Conservation (phyloP, 75 land plant species). For the Picea glauca region DNA sequence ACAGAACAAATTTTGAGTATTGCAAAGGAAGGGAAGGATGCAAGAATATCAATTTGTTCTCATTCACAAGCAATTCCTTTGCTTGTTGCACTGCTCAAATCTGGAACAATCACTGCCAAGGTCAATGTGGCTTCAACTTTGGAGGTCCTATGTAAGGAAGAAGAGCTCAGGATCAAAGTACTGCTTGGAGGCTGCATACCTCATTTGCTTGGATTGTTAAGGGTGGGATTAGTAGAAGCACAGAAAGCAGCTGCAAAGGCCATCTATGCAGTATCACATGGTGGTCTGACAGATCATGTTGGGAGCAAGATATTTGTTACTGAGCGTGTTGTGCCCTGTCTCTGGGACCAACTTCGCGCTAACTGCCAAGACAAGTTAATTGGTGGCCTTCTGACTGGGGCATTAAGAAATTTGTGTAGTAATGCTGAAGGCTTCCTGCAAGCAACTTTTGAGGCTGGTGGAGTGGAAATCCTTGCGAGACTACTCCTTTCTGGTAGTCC, state of each 20-base stretch:
- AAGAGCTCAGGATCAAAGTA: slow-evolving; percentile 45
- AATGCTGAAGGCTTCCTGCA: slow-evolving; percentile 48
- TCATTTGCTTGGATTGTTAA: slow-evolving; percentile 35
- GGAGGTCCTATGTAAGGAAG: slow-evolving; percentile 38
- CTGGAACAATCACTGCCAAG: slow-evolving; percentile 40
- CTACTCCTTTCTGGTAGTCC: slow-evolving; percentile 22
- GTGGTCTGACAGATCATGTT: slow-evolving; percentile 49
- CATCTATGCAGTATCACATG: slow-evolving; percentile 37
- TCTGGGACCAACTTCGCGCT: slow-evolving; percentile 43
- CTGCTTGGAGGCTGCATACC: slow-evolving; percentile 51
- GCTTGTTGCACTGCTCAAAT: slow-evolving; percentile 37
- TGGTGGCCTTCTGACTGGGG: slow-evolving; percentile 40
- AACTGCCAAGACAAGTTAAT: slow-evolving; percentile 25
- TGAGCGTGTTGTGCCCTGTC: slow-evolving; percentile 41
- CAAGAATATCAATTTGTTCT: slow-evolving; percentile 36
- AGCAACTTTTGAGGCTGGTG: slow-evolving; percentile 40
- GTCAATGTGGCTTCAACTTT: slow-evolving; percentile 41
- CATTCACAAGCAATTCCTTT: slow-evolving; percentile 50
- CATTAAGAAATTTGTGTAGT: slow-evolving; percentile 37
- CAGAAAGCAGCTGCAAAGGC: slow-evolving; percentile 44
- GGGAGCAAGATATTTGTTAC: slow-evolving; percentile 52
- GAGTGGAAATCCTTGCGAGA: slow-evolving; percentile 31
- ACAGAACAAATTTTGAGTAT: slow-evolving; percentile 24
- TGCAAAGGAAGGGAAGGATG: slow-evolving; percentile 34
- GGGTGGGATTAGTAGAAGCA: slow-evolving; percentile 32